phyloP scores from a whole-genome alignment of 2,329 filamentous ascomycete species.

The Hypoxylon sp. region DNA sequence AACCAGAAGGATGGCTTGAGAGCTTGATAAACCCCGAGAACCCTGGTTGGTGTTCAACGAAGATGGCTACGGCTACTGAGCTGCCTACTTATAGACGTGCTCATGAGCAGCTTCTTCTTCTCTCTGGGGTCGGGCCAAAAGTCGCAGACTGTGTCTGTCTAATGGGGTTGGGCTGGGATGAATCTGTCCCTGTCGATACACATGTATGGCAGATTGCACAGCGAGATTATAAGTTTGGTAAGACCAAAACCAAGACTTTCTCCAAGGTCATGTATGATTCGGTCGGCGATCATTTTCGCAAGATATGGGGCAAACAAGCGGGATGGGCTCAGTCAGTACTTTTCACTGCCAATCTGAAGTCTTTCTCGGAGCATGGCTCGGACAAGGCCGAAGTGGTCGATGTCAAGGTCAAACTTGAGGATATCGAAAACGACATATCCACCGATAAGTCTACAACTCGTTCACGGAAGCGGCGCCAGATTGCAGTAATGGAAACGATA shows the following conservation, averaged over 20 bases:
- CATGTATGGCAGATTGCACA: conserved; percentile 99
- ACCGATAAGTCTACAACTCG: conserved; percentile 28
- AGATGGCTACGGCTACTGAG: conserved; percentile 63
- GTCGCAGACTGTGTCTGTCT: conserved; percentile 97
- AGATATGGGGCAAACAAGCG: conserved; percentile 91
- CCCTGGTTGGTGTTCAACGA: conserved; percentile 69
- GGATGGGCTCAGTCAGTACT: conserved; percentile 98
- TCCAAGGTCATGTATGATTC: conserved; percentile 92
- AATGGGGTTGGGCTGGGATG: conserved; percentile 96
- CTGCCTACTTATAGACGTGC: conserved; percentile 80
- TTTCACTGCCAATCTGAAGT: conserved; percentile 91
- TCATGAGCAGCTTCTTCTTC: conserved; percentile 81
- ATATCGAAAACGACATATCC: conserved; percentile 44
- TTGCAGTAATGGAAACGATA: conserved; percentile 41
- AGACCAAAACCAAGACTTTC: conserved; percentile 84
- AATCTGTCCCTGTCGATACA: conserved; percentile 95
- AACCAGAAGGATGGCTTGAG: conserved; percentile 82
- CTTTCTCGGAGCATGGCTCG: conserved; percentile 79
- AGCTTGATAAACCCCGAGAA: conserved; percentile 82
- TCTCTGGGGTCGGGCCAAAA: conserved; percentile 95
- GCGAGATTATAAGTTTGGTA: conserved; percentile 93
- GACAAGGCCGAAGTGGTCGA: conserved; percentile 52
- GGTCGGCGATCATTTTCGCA: conserved; percentile 89
- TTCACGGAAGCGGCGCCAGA: conserved; percentile 47
- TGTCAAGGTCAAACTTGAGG: conserved; percentile 48